Base-by-base conservation (phyloP, 2,329 filamentous ascomycete species). In the Monilinia laxa region DNA sequence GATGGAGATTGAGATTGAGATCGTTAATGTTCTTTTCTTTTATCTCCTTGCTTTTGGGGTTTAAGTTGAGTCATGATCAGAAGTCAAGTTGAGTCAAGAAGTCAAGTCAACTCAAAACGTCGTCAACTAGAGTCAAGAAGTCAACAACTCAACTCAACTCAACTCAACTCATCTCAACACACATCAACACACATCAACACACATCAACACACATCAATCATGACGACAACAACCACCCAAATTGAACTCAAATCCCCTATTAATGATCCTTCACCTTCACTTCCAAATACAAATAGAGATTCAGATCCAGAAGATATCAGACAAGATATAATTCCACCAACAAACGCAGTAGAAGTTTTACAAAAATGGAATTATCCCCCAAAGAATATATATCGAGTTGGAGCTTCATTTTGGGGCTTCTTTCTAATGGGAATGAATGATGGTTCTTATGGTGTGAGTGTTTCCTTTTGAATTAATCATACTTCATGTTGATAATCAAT, bases 301-400 rank as follows among this genome's bases (percentile, higher is more conserved):
- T 52, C 63, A n/a, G 55, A 59, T 31, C 42, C 14, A 16, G 63
- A 65, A 45, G 63, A 59, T 23, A 45, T 60, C 3, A 65, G 63
- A 51, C 63, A 65, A 59, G 54, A 65, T 31, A 45, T 31, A 5
- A 35, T 25, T 40, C 55, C 54, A 18, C 62, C 68, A 3, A 35
- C 12, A 10, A 52, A 38, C 16, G 28, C 31, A 20, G 23, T 68
- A 68, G 23, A 55, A 38, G 20, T 18, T 12, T 72, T 80, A 18
- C 84, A 90, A 73, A 78, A 76, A 76, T 92, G 90, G 90, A 91
- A 91, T 72, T 77, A 79, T 16, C 83, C 89, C 0, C 76, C 78
- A 11, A 79, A 81, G 60, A 91, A 89, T 74, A 76, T 84, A 1
- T 87, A 80, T 70, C 84, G 88, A 31, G 85, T 86, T 62, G 75